A percentile compares a stretch with the other conserved stretches of the same genome.
phyloP scores from a whole-genome alignment of 257 asterid species.

The Salvia hispanica region DNA sequence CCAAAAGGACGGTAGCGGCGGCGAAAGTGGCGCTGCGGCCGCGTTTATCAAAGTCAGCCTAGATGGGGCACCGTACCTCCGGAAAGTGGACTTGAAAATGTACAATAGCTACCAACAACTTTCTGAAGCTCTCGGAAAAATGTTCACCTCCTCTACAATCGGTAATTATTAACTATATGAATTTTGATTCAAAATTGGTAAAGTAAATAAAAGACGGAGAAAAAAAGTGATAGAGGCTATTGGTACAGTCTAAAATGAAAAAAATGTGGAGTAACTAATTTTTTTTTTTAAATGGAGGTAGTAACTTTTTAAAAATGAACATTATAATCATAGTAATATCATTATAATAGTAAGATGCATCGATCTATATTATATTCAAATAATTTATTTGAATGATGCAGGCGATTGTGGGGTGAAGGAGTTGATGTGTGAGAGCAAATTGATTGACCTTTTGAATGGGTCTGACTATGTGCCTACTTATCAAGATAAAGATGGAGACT shows the following conservation, averaged over 20 bases:
- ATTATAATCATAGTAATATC: no score
- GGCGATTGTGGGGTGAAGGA: constrained; percentile 52
- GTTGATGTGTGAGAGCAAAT: constrained; percentile 54
- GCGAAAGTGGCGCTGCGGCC: constrained; percentile 31
- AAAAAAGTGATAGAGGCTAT: no score
- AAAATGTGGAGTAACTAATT: no score
- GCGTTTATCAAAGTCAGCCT: constrained; percentile 56
- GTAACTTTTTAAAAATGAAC: no score
- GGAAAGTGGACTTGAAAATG: constrained; percentile 60
- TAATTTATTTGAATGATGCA: background rate
- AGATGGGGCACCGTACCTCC: constrained; percentile 60
- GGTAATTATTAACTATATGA: constrained; percentile 32
- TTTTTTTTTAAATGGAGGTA: no score
- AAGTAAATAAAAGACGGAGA: no score
- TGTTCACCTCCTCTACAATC: constrained; percentile 57
- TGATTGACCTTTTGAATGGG: constrained; percentile 58
- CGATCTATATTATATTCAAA: background rate
- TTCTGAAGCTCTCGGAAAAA: constrained; percentile 52
- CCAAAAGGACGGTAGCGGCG: constrained; percentile 32
- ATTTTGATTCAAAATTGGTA: no score
- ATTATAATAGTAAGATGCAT: no score
- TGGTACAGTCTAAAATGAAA: no score
- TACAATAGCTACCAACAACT: constrained; percentile 52
- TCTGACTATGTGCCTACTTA: constrained; percentile 57
- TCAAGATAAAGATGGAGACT: constrained; percentile 33